Evolutionary conservation across 495 filamentous ascomycete genomes (phyloP), one percentile per base, ranked within the genome.

Genomic region (Barbatosphaeria neglecta): DNA sequence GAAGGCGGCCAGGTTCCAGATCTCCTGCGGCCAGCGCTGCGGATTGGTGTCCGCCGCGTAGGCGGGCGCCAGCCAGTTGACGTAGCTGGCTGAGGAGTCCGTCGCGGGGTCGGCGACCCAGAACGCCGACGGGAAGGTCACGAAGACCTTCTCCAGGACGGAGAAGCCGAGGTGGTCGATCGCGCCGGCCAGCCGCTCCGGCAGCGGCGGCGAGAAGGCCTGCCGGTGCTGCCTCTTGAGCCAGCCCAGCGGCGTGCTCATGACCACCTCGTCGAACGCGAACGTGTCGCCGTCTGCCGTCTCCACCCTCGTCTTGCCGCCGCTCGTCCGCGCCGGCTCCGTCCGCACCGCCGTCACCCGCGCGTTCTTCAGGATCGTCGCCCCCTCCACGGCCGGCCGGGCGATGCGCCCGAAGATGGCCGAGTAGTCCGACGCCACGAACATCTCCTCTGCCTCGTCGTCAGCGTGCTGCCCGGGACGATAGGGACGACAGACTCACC

Each of bases 211-310:
- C 2, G 51, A 49, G 59, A 89, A 88, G 22, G 69, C 70, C 7
- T 11, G 5, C 31, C 61, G 45, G 27, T 72, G 61, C 50, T 86
- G 81, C 40, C 62, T 68, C 52, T 89, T 85, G 2, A 89, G 73
- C 74, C 82, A 88, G 44, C 84, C 84, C 2, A 89, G 62, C 1
- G 84, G 84, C 15, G 68, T 67, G 20, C 85, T 84, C 25, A 86
- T 68, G 8, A 89, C 77, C 7, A 87, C 72, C 51, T 86, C 79
- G 53, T 89, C 83, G 56, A 84, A 86, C 6, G 47, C 46, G 46
- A 67, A 50, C 5, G 22, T 56, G 23, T 68, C 58, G 11, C 45
- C 48, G 20, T 27, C 45, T 11, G 20, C 66, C 67, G 37, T 67
- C 54, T 22, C 59, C 50, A n/a, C 70, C 69, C 8, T 67, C 13